Evolutionary conservation across 2,329 filamentous ascomycete species (phyloP), one percentile per base, ranked within the genome.

Genomic region (Alternaria sp.): DNA sequence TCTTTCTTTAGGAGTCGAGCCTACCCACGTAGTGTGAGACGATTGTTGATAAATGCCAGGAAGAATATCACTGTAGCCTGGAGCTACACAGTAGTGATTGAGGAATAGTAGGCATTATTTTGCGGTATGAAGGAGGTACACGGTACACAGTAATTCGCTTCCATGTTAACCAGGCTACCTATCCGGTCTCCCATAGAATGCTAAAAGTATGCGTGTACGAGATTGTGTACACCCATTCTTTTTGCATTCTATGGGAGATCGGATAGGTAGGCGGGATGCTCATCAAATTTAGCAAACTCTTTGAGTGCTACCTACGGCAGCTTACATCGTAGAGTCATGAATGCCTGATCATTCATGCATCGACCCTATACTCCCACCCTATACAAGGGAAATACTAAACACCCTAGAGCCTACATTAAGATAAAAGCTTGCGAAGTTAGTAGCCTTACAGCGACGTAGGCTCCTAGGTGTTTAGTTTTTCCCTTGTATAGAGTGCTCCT

Each of bases 1-100:
- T 36, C 32, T 40, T 40, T 17, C 36, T 40, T 40, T 11, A 17
- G n/a, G 11, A 40, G 36, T 40, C 9, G 36, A 40, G 36, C 0
- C n/a, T 40, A 17, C 0, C 36, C 36, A 17, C 3, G 8, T 0
- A 17, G 0, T 17, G 0, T 40, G 36, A 0, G n/a, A 10, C 3
- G 0, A 9, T 40, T 5, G n/a, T 17, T 40, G 15, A 1, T 0
- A 0, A 40, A 40, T 40, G 36, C n/a, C 36, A 40, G n/a, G 36
- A 1, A 17, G 8, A 6, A 11, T 17, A 1, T 17, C 5, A 0
- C 3, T 2, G 36, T 17, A 40, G 36, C 36, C 36, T 17, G 36
- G 36, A 17, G 36, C 36, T 40, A 40, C n/a, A 0, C 1, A 40
- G n/a, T 40, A 3, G 36, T 40, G 36, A 17, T 17, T 40, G 36